These are phyloP conservation scores for Cajanus cajan DNA, from an alignment of 306 rosid species.

Conservation along the genomic window DNA sequence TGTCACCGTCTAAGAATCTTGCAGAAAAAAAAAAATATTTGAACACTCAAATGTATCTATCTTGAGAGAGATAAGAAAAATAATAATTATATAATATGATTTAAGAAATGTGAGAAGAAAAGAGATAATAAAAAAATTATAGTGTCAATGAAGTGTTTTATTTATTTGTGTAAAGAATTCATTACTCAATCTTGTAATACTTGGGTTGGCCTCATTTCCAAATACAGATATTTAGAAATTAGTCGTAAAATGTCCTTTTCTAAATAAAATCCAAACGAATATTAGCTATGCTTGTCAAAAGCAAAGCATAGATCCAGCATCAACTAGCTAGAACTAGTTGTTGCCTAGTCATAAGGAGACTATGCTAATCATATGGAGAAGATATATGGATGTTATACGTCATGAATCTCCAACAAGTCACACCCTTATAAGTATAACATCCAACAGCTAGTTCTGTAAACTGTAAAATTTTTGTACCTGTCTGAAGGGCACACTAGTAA, in stretches of 20 bases:
- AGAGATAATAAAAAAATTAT: no score
- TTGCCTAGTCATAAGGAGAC: neutral
- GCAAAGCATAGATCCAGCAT: neutral
- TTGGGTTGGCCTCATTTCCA: slow-evolving; percentile 23
- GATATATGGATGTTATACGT: neutral
- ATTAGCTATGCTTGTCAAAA: neutral
- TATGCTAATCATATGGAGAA: neutral
- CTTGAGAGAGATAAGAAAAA: no score
- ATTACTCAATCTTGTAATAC: neutral
- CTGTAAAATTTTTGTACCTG: no score
- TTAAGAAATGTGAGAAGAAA: no score
- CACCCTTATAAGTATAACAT: neutral
- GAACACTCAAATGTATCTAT: no score
- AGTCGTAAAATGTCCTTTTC: slow-evolving; percentile 33
- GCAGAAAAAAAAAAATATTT: no score
- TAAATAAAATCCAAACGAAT: slow-evolving; percentile 14
- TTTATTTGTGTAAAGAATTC: no score
- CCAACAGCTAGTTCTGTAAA: neutral
- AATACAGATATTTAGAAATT: slow-evolving; percentile 27
- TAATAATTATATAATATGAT: no score
- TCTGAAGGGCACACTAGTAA: no score
- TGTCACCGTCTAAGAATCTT: neutral
- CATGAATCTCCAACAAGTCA: neutral
- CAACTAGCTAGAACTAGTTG: neutral
- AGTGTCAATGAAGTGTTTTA: no score